Percentiles rank a stretch among this genome's conserved stretches.
phyloP scores from a whole-genome alignment of 768 basidiomycete species.

The Chalciporus piperatus region DNA sequence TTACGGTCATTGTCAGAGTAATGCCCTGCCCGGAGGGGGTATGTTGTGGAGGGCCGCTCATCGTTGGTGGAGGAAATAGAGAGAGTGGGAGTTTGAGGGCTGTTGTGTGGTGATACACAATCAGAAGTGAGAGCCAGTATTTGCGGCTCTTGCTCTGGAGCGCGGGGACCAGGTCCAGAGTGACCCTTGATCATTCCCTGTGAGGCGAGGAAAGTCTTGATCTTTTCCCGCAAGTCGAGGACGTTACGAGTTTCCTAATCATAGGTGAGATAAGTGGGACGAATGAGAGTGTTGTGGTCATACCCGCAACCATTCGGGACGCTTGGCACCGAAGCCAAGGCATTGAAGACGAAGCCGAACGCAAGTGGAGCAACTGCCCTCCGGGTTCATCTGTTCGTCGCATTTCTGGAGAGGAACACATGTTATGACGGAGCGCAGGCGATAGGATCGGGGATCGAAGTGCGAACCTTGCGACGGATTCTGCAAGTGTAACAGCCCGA shows the following conservation, averaged over 20 bases:
- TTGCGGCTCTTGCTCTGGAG: conserved; percentile 52
- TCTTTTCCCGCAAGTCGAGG: conserved; percentile 66
- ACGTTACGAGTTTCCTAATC: conserved; percentile 68
- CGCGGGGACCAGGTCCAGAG: conserved; percentile 64
- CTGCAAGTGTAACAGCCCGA: conserved; percentile 88
- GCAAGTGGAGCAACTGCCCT: conserved; percentile 72
- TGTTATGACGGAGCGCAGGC: conserved; percentile 13
- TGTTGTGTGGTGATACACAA: conserved; percentile 39
- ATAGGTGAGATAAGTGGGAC: conserved; percentile 9
- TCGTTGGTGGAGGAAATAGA: conserved; percentile 42
- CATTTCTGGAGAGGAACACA: conserved; percentile 58
- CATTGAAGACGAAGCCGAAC: conserved; percentile 79
- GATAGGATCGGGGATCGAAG: conserved; percentile 5
- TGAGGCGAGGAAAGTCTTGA: conserved; percentile 73
- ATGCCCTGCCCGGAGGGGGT: conserved; percentile 30
- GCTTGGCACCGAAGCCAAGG: conserved; percentile 81
- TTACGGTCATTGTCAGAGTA: conserved; percentile 31
- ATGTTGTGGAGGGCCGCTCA: conserved; percentile 33
- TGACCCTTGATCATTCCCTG: conserved; percentile 92
- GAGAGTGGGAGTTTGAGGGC: conserved; percentile 46
- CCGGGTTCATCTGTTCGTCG: conserved; percentile 64
- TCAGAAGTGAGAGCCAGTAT: conserved; percentile 49
- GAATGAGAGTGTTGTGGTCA: neutral
- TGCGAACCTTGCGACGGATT: conserved; percentile 74
- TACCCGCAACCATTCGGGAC: conserved; percentile 83